Percentiles rank a stretch among this genome's conserved stretches.
These are phyloP conservation scores for Tuctoria greenei DNA, from an alignment of 176 grass and related monocot genomes.

Conservation along the genomic window DNA sequence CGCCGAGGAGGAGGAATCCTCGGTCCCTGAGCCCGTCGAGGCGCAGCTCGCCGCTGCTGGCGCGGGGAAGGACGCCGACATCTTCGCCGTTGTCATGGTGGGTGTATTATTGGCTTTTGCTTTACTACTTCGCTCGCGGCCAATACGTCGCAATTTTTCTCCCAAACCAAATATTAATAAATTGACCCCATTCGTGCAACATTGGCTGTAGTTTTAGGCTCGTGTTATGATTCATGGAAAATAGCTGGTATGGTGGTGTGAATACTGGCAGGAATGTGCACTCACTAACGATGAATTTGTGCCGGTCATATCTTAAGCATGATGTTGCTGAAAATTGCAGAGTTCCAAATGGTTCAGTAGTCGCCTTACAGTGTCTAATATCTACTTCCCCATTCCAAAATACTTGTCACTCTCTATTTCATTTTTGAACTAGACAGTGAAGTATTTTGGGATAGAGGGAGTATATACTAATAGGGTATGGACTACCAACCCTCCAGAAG, in stretches of 20 bases:
- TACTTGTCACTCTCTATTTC: too few relatives aligned
- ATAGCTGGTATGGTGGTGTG: not conserved
- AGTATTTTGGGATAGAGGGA: too few relatives aligned
- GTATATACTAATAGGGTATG: too few relatives aligned
- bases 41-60: slow-evolving; percentile 57
- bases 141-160: not conserved
- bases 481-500: too few relatives aligned
- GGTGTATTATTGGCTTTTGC: slow-evolving; percentile 18
- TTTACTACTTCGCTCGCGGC: not conserved
- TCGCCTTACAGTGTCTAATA: not conserved
- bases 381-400: too few relatives aligned
- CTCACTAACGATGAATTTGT: not conserved
- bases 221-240: too few relatives aligned
- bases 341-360: not conserved
- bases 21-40: slow-evolving; percentile 65
- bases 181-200: not conserved
- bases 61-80: slow-evolving; percentile 66
- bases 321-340: not conserved
- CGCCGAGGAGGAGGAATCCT: slow-evolving; percentile 8
- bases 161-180: not conserved
- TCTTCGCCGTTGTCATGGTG: slow-evolving; percentile 94
- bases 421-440: too few relatives aligned
- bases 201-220: not conserved
- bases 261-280: not conserved
- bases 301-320: not conserved